Conservation (phyloP, 345 rosid species). For the Nasturtium officinale region DNA sequence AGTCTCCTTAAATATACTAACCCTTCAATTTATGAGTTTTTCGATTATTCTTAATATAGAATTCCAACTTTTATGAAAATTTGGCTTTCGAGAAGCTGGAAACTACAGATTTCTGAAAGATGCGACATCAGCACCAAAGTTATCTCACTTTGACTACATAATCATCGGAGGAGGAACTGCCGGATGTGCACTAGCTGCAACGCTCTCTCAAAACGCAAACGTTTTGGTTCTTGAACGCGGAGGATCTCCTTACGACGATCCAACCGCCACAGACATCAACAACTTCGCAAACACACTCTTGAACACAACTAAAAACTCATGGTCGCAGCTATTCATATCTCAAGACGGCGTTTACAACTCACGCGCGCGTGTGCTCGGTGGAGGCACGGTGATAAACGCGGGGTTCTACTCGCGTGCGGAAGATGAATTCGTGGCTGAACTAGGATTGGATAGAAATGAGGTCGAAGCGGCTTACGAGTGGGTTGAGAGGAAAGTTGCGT, state of each 20-base stretch:
- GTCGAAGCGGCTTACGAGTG: conserved; percentile 61
- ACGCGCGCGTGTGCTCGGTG: conserved; percentile 74
- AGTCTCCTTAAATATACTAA: neutral
- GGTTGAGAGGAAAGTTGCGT: conserved; percentile 68
- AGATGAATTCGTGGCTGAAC: conserved; percentile 33
- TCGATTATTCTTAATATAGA: neutral
- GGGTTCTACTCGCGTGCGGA: conserved; percentile 69
- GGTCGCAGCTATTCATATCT: conserved; percentile 65
- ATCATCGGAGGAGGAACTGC: conserved; percentile 77
- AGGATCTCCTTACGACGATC: conserved; percentile 43
- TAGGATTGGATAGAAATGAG: conserved; percentile 45
- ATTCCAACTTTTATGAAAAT: neutral
- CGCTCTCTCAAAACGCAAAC: conserved; percentile 55
- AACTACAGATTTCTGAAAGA: conserved; percentile 55
- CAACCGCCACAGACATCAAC: conserved; percentile 44
- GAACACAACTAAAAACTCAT: conserved; percentile 46
- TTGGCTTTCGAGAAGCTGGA: conserved; percentile 16
- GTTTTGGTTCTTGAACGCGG: conserved; percentile 73
- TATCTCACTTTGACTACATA: conserved; percentile 58
- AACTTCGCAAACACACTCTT: conserved; percentile 48
- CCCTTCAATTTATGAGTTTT: neutral
- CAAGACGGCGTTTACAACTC: conserved; percentile 71
- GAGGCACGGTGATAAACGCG: conserved; percentile 72
- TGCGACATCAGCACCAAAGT: conserved; percentile 53
- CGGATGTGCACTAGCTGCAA: conserved; percentile 77